Percentiles rank a stretch among this genome's conserved stretches.
Evolutionary conservation across 106 monocot species (phyloP).

Genomic region (Acorus gramineus): DNA sequence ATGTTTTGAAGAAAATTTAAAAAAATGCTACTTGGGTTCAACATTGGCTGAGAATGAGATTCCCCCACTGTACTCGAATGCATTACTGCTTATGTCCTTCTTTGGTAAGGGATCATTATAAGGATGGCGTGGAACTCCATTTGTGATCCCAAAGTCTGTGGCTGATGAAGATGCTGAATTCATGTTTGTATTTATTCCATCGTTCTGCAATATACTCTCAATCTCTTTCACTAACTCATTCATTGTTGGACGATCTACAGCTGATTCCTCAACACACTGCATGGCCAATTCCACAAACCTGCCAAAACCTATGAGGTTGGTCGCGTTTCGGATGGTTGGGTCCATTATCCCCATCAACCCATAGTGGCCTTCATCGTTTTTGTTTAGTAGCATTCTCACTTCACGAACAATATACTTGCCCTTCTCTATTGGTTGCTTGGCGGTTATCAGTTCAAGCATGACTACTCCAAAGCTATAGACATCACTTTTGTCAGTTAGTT

Average conservation of each 20-base stretch:
- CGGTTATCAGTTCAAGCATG: slow-evolving; percentile 50
- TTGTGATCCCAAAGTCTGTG: slow-evolving; percentile 24
- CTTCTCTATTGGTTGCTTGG: slow-evolving; percentile 54
- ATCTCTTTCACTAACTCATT: slow-evolving; percentile 55
- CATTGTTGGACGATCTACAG: slow-evolving; percentile 47
- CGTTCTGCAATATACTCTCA: slow-evolving; percentile 1
- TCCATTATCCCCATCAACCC: slow-evolving; percentile 41
- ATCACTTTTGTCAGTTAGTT: slow-evolving; percentile 68
- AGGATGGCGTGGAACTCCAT: slow-evolving; percentile 16
- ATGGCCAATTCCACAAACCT: slow-evolving; percentile 16
- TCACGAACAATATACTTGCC: slow-evolving; percentile 62
- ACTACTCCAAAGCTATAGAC: slow-evolving; percentile 67
- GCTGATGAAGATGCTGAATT: slow-evolving; percentile 33
- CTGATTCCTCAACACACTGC: slow-evolving; percentile 40
- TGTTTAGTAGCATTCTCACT: slow-evolving; percentile 29
- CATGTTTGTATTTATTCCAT: slow-evolving; percentile 14
- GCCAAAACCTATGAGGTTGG: slow-evolving; percentile 26
- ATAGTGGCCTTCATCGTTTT: slow-evolving; percentile 31
- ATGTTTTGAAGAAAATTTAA: not conserved
- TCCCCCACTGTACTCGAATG: slow-evolving; percentile 25
- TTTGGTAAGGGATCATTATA: slow-evolving; percentile 13
- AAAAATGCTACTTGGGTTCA: slow-evolving; percentile 21
- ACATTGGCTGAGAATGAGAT: slow-evolving; percentile 9
- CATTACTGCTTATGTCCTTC: slow-evolving; percentile 20
- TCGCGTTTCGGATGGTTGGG: slow-evolving; percentile 18